A percentile compares a stretch with the other conserved stretches of the same genome.
Evolutionary conservation across 257 asterid genomes (phyloP).

Genomic region (Salvia miltiorrhiza): DNA sequence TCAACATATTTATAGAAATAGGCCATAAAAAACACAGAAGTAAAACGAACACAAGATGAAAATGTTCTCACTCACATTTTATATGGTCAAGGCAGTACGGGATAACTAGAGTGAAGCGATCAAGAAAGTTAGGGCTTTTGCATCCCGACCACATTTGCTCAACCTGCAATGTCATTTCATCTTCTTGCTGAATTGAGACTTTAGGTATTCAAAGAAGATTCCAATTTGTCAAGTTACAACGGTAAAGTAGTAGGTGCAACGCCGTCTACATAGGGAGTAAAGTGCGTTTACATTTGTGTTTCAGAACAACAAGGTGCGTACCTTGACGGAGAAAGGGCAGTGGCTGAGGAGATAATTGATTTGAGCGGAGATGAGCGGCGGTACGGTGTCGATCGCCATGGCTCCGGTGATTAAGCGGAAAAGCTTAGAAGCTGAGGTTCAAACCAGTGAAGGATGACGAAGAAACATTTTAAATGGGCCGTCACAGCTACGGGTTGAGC

Average conservation of each 20-base stretch:
- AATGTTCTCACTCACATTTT: slow-evolving; percentile 48
- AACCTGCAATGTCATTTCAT: slow-evolving; percentile 48
- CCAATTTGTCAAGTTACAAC: not conserved
- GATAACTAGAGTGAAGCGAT: slow-evolving; percentile 79
- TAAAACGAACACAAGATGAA: not conserved
- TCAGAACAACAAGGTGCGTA: slow-evolving; percentile 4
- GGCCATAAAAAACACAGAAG: not conserved
- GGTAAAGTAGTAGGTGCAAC: not conserved
- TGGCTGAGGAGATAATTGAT: slow-evolving; percentile 59
- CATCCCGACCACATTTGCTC: slow-evolving; percentile 87
- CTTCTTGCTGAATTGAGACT: not conserved
- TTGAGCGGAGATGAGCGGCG: slow-evolving; percentile 86
- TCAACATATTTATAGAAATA: not conserved
- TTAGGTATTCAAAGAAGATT: not conserved
- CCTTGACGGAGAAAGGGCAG: slow-evolving; percentile 79
- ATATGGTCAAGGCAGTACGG: slow-evolving; percentile 88
- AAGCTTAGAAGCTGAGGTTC: not conserved
- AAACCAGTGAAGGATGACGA: not conserved
- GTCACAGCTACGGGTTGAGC: not conserved
- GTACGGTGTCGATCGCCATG: slow-evolving; percentile 76
- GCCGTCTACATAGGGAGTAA: not conserved
- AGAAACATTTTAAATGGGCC: slow-evolving; percentile 1
- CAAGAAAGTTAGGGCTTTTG: slow-evolving; percentile 64
- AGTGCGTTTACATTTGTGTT: not conserved
- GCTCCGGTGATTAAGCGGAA: slow-evolving; percentile 19